Conservation (phyloP, 2,329 filamentous ascomycete genomes). For the Triangularia verruculosa region DNA sequence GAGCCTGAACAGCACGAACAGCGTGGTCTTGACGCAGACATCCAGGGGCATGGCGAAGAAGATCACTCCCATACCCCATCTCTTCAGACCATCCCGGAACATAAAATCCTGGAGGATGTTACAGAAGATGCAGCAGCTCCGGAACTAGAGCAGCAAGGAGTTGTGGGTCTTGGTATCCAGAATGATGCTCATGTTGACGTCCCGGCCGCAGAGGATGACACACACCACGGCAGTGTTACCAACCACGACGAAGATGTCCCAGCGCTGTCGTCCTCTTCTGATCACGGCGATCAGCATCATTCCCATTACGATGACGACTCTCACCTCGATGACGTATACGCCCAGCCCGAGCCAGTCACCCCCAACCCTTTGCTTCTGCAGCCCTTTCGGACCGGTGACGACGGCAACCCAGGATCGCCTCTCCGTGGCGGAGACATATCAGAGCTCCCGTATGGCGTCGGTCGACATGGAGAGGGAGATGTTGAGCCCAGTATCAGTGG, state of each 20-base stretch:
- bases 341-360: background rate
- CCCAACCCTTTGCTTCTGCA: background rate
- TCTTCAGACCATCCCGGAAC: background rate
- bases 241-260: background rate
- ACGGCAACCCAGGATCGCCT: background rate
- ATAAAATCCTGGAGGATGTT: background rate
- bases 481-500: background rate
- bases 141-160: background rate
- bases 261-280: background rate
- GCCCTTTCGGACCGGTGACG: constrained; percentile 2
- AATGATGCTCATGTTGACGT: background rate
- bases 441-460: background rate
- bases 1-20: background rate
- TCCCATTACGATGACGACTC: background rate
- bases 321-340: background rate
- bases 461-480: background rate
- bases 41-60: background rate
- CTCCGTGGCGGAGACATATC: constrained; percentile 3
- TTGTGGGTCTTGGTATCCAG: background rate
- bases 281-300: background rate
- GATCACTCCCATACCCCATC: background rate
- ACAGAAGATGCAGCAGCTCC: background rate
- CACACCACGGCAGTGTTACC: background rate
- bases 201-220: background rate
- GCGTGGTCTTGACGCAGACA: too few relatives aligned